phyloP scores from a whole-genome alignment of 2,329 filamentous ascomycete genomes.

The Colletotrichum aenigma region DNA sequence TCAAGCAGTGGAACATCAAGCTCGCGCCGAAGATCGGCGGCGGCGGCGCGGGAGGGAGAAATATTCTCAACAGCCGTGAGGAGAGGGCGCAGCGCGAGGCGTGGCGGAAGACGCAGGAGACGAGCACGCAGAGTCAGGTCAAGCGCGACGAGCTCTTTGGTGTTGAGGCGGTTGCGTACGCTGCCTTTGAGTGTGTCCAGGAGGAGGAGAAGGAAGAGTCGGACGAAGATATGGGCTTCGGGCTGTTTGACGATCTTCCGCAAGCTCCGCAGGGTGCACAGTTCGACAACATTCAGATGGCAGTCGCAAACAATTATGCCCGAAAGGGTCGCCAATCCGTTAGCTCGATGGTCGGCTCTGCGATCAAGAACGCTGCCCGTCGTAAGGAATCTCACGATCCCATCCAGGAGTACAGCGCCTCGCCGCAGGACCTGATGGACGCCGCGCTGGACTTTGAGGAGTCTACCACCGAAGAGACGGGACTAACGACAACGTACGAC shows the following conservation, averaged over 20 bases:
- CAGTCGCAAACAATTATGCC: neutral
- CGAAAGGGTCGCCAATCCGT: neutral
- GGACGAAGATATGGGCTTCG: neutral
- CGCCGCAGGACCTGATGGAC: constrained; percentile 11
- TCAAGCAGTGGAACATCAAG: constrained; percentile 62
- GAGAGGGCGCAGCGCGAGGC: constrained; percentile 36
- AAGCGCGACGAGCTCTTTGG: neutral
- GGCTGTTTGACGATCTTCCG: neutral
- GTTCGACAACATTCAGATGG: neutral
- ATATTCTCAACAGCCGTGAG: constrained; percentile 42
- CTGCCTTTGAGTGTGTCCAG: neutral
- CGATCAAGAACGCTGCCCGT: neutral
- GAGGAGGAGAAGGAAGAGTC: neutral
- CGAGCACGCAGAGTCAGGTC: neutral
- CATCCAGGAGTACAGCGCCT: neutral
- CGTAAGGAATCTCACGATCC: neutral
- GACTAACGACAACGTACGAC: constrained; percentile 65
- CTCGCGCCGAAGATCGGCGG: constrained; percentile 37
- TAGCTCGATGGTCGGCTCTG: neutral
- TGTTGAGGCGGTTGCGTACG: neutral
- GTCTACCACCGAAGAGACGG: constrained; percentile 61
- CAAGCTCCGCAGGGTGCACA: constrained; percentile 4
- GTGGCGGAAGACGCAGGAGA: constrained; percentile 34
- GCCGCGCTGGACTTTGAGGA: constrained; percentile 51
- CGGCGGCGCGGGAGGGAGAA: constrained; percentile 3